Conservation (phyloP, 768 basidiomycete species). For the Calocybe cyanea region DNA sequence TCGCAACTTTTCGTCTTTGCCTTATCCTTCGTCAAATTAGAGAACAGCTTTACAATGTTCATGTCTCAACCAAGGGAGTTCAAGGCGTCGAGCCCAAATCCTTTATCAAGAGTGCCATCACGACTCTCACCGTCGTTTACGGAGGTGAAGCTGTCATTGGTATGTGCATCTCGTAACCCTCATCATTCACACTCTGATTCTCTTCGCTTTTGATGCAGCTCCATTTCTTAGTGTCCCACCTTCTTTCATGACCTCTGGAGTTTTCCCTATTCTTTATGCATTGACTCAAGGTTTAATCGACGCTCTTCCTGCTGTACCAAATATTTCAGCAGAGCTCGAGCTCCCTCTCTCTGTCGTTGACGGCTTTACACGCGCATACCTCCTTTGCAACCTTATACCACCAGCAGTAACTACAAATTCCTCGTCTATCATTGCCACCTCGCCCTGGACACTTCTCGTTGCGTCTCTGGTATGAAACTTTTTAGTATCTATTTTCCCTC, state of each 20-base stretch:
- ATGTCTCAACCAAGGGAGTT: constrained; percentile 36
- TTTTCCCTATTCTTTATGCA: constrained; percentile 59
- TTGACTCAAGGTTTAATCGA: constrained; percentile 59
- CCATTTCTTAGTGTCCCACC: constrained; percentile 63
- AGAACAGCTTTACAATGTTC: constrained; percentile 42
- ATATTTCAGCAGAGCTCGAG: constrained; percentile 52
- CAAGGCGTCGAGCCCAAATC: constrained; percentile 44
- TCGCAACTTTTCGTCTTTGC: constrained; percentile 67
- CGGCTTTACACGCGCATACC: constrained; percentile 72
- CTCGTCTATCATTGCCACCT: constrained; percentile 47
- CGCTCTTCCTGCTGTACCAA: constrained; percentile 52
- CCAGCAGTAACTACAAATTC: constrained; percentile 57
- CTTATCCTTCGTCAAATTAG: constrained; percentile 64
- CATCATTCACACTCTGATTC: no score
- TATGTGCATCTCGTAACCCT: constrained; percentile 28
- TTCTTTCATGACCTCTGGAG: constrained; percentile 78
- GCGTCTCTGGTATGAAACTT: constrained; percentile 52
- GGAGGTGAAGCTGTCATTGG: constrained; percentile 74
- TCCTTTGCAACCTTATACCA: constrained; percentile 76
- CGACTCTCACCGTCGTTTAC: constrained; percentile 67
- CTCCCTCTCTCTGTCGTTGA: constrained; percentile 73
- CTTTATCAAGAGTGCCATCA: constrained; percentile 51
- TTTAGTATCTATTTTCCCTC: background rate
- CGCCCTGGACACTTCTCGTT: constrained; percentile 75
- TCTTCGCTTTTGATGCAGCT: constrained; percentile 30